phyloP scores from a whole-genome alignment of 768 basidiomycete genomes.

The Agaricus bisporus region DNA sequence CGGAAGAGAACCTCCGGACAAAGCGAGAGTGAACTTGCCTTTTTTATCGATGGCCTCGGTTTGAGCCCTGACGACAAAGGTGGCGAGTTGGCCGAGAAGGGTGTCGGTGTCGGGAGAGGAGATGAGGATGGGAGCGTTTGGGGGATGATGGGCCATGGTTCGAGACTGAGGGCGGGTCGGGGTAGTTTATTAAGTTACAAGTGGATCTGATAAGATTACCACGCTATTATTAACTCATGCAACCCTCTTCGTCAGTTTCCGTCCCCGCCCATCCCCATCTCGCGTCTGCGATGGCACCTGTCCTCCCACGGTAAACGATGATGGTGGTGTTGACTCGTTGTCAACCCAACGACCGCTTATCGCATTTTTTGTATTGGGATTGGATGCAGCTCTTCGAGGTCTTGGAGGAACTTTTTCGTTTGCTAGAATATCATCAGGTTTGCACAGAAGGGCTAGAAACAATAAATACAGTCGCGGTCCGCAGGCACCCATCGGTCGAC shows the following conservation, averaged over 20 bases:
- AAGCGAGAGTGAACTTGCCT: conserved; percentile 85
- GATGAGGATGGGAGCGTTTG: conserved; percentile 63
- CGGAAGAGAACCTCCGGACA: conserved; percentile 92
- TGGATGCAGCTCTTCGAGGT: too few species aligned
- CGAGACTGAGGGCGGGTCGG: conserved; percentile 6
- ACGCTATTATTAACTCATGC: conserved; percentile 3
- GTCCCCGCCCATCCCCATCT: background rate
- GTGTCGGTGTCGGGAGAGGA: conserved; percentile 53
- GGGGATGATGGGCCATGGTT: conserved; percentile 43
- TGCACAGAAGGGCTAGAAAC: background rate
- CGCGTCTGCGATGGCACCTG: background rate
- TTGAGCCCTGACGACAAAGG: conserved; percentile 83
- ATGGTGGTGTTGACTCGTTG: background rate
- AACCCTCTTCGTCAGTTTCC: background rate
- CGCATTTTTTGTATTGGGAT: too few species aligned
- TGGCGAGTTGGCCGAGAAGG: conserved; percentile 64
- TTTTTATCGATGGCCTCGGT: conserved; percentile 85
- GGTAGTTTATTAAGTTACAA: too few species aligned
- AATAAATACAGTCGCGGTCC: conserved; percentile 3
- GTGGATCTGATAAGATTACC: conserved; percentile 8
- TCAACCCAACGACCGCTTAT: background rate
- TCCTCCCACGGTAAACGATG: conserved; percentile 1
- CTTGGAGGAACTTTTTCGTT: background rate
- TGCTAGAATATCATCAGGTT: background rate
- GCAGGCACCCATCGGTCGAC: conserved; percentile 22